Base-by-base conservation (phyloP, 495 filamentous ascomycete genomes). In the Pyrenula aspistea region DNA sequence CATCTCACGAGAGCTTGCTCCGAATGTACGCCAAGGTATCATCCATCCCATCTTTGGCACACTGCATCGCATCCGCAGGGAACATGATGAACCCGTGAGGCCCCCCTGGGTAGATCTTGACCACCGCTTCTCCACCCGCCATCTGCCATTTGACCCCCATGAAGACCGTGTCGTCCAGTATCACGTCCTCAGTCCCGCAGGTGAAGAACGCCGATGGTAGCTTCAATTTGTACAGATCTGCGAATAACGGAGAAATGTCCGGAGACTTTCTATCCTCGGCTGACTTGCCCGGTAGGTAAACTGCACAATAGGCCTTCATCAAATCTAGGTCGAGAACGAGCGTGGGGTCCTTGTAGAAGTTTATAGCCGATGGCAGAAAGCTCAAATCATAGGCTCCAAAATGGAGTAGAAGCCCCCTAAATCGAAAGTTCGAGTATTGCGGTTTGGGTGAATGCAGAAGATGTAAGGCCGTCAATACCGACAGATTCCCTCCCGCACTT, bases 81-180 rank as follows among this genome's bases (percentile, higher is more conserved):
- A 76, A 73, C 25, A 53, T 51, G 51, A 71, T 68, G 56, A 73
- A 79, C 12, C 69, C 74, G 65, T 81, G 79, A 15, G 72, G 65
- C n/a, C 71, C 74, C 8, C 79, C 80, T 24, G 73, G 70, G 63
- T 75, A 79, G 4, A 80, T 62, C 63, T 73, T 81, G 10, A 78
- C 57, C 2, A 77, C 59, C 1, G 69, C 65, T 63, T 80, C 72
- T 19, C 68, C 73, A 19, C 80, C 78, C 24, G 68, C 66, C 62
- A 76, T 72, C 63, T 59, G 50, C 77, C 77, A 83, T 65, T 76
- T 77, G 20, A 67, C 62, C 4, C 63, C 64, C 78, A 84, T 82
- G 25, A 78, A 57, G 22, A 82, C 59, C 19, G 71, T 77, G 62
- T 83, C 80, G 64, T 83, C 80, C 4, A 81, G 62, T 64, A 83